Evolutionary conservation across 2,329 filamentous ascomycete species (phyloP), one percentile per base, ranked within the genome.

Genomic region (Xylariaceae sp.): DNA sequence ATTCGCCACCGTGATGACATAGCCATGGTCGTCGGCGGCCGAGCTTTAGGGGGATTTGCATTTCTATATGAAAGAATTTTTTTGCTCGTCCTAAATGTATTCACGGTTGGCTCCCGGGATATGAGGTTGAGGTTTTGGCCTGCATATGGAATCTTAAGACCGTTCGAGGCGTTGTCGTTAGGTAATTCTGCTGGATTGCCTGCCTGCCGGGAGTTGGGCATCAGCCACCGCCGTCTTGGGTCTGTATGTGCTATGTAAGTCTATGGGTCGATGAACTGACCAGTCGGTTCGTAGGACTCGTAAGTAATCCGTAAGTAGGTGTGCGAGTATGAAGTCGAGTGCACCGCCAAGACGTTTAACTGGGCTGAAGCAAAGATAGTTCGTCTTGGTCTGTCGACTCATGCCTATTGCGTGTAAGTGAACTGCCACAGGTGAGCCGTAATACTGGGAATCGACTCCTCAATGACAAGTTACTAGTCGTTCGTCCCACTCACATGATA

Each of bases 401-500:
- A 9, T 10, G 37, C 11, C 11, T 13, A 41, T 10, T 41, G 37
- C 37, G 37, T 41, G 8, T 41, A 9, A 41, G 37, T 41, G 37
- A 41, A 41, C 11, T 50, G 53, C 11, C 18, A 34, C 23, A 30
- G 44, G 15, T 15, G 44, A n/a, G 13, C n/a, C 17, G 49, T 47
- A 23, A 6, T 34, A n/a, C 41, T 50, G 10, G 51, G 54, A 30
- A 30, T 30, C 23, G 23, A 30, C 23, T 30, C 23, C 23, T 30
- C 23, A 30, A 4, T 30, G 23, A 30, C 23, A 30, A 30, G 23
- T 30, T 30, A 1, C 23, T 5, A 30, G 23, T 4, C 51, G 60
- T 23, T 34, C 39, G 57, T 57, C 35, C 59, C 34, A 52, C 57
- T 37, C 37, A 55, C 51, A 59, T 34, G 11, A 57, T 50, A 30